A percentile compares a stretch with the other conserved stretches of the same genome.
phyloP scores from a whole-genome alignment of 257 asterid genomes.

The Solanum okadae region DNA sequence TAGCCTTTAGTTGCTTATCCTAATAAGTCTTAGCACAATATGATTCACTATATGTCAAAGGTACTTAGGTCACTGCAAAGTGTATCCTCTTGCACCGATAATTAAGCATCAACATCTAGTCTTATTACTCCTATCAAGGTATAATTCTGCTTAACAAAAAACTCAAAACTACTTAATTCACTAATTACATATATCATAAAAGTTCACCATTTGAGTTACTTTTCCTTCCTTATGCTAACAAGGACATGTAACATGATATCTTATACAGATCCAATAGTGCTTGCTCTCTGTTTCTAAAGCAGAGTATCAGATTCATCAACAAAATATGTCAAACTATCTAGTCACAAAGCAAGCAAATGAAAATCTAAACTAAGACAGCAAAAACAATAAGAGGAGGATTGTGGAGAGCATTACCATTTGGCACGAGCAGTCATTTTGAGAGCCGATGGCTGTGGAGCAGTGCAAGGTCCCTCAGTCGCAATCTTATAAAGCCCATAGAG shows the following conservation, averaged over 20 bases:
- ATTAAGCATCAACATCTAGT: not conserved
- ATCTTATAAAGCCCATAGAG: constrained; percentile 86
- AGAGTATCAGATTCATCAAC: not conserved
- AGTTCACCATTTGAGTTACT: not conserved
- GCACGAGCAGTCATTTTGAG: constrained; percentile 97
- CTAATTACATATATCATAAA: not conserved
- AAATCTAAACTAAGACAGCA: not conserved
- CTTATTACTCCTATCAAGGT: not conserved
- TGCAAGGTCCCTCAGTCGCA: constrained; percentile 91
- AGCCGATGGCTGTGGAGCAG: constrained; percentile 85
- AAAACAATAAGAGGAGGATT: not conserved
- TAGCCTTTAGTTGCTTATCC: not conserved
- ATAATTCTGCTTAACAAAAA: not conserved
- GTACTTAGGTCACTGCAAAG: not conserved
- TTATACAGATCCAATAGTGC: not conserved
- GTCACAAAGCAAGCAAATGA: not conserved
- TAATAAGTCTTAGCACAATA: not conserved
- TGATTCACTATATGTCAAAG: not conserved
- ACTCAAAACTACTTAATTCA: not conserved
- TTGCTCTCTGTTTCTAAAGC: not conserved
- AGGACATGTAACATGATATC: not conserved
- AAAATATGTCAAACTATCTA: not conserved
- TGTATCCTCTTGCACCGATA: not conserved
- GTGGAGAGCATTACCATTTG: constrained; percentile 50
- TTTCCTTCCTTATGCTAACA: not conserved